Evolutionary conservation across 345 rosid species (phyloP), one percentile per base, ranked within the genome.

Genomic region (Ricinus communis): DNA sequence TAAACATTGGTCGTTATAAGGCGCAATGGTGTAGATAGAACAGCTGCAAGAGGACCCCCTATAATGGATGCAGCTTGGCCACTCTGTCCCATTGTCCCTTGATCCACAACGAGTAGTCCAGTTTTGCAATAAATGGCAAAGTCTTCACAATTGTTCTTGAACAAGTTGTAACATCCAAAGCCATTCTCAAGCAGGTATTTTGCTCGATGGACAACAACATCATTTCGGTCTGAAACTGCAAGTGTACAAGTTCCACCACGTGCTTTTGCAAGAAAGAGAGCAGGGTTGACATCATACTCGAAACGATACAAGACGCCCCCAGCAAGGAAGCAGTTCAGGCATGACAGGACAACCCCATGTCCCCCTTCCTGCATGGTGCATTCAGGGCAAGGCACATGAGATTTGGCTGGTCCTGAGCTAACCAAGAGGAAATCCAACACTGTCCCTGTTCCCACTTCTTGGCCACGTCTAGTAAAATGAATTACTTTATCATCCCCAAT

Each of bases 201-300:
- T 30, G 97, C 97, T 1, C 96, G 85, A 73, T 90, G 91, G 46
- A 87, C 83, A 18, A 85, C 89, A 2, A 76, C 6, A 3, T 83
- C 91, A 24, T 77, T 25, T 0, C 82, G 82, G 70, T 90, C 93
- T 0, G 97, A 55, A 40, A 79, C 88, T 0, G 93, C 93, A n/a
- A 86, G 95, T 6, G 97, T 88, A 78, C 98, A 91, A 46, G 99
- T 94, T 66, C 96, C 96, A 11, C 96, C 98, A 1, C 98, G 90
- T 12, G 94, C 96, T 79, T 90, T 91, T 9, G 92, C 91, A 0
- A 94, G 82, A 67, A 90, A 94, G 76, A 82, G 87, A 65, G 97
- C 91, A 0, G 93, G 88, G 38, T 53, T 84, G 61, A 92, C 99
- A 0, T 88, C 83, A 75, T 95, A 95, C 82, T 85, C 85, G 33